Base-by-base conservation (phyloP, 352 stramenopile species). In the Pythium aquatile region DNA sequence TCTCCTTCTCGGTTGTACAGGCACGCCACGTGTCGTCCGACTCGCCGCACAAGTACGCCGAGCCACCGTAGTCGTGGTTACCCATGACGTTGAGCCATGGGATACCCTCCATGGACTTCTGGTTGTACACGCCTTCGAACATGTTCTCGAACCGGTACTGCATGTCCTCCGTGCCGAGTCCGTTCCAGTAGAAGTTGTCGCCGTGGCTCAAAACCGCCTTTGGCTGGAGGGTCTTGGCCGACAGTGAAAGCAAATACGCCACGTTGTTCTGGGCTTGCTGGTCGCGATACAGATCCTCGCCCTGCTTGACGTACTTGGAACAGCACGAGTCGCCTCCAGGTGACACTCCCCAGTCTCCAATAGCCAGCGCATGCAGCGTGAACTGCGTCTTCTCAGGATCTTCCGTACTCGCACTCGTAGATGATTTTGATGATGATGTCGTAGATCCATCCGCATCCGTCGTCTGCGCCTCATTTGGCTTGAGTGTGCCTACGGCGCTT, bases 161-260 rank as follows among this genome's bases (percentile, higher is more conserved):
- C 0, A 84, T 76, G 63, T 90, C 83, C 20, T 87, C 72, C 6
- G 83, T 81, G 24, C 79, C 83, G 1, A 91, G 57, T 2, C 83
- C 80, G 39, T 90, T 88, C 83, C 83, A 90, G 63, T 91, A 91
- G 48, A 90, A 83, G 55, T 75, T 87, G 51, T 85, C 76, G 5
- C 80, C 78, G 49, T 90, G 77, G 0, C 81, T 59, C 16, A 88
- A 73, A 44, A 88, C 78, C 26, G 78, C 76, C 55, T 86, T 85
- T 5, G 83, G 83, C 35, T 83, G 77, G 44, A 90, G 63, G 30
- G 78, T 76, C 35, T 73, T 74, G 9, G 83, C 77, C n/a, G 83
- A 90, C n/a, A 87, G 64, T 1, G 68, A 53, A 52, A 92, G 62
- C 56, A 92, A 56, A 37, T 88, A 63, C 26, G 81, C 83, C 0